Evolutionary conservation across 2,329 filamentous ascomycete species (phyloP).

Genomic region (Paracoccidioides brasiliensis): DNA sequence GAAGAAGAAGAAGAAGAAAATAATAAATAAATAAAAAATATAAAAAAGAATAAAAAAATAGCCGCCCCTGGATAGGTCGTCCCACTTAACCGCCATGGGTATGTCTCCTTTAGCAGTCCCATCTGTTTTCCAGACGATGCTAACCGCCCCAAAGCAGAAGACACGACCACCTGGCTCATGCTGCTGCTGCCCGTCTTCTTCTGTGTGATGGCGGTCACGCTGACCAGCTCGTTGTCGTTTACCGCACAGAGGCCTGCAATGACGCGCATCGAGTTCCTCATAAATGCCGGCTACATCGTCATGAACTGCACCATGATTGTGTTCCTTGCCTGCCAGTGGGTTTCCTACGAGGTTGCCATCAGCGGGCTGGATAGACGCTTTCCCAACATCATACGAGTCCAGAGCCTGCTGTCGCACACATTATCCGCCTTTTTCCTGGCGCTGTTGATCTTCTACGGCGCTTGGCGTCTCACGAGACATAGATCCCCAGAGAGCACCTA

Average conservation of each 20-base stretch:
- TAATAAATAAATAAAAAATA: no score
- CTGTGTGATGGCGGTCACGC: not conserved
- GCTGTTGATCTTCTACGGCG: not conserved
- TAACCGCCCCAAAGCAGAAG: not conserved
- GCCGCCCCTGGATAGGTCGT: no score
- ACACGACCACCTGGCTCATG: not conserved
- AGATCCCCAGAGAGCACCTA: not conserved
- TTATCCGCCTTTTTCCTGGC: not conserved
- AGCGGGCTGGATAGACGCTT: not conserved
- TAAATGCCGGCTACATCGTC: not conserved
- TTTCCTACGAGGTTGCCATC: not conserved
- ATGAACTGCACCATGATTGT: not conserved
- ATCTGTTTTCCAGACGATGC: not conserved
- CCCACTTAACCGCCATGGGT: not conserved
- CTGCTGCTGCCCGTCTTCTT: not conserved
- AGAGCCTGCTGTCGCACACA: not conserved
- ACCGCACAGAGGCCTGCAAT: not conserved
- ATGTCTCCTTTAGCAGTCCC: not conserved
- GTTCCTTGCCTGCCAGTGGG: not conserved
- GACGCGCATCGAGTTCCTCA: not conserved
- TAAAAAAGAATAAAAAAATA: no score
- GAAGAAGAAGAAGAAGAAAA: no score
- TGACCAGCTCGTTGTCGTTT: not conserved
- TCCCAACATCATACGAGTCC: not conserved
- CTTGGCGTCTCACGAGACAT: not conserved